These are phyloP conservation scores for Lagenidium sp. DNA, from an alignment of 352 stramenopile genomes.

Conservation along the genomic window DNA sequence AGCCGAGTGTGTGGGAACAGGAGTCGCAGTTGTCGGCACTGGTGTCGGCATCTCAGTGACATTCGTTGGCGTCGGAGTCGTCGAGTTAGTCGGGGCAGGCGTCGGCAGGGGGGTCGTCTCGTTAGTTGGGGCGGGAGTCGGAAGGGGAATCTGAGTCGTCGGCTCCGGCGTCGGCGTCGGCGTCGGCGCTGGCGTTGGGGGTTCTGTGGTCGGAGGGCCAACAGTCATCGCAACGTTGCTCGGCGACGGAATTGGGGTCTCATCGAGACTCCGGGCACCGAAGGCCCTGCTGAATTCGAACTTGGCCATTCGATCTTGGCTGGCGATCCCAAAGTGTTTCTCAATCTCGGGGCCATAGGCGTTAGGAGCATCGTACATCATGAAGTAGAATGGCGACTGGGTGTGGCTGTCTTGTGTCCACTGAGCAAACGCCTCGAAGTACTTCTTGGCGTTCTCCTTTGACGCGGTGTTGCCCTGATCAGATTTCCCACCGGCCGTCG, in stretches of 20 bases:
- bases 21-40: background rate
- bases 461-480: conserved; percentile 23
- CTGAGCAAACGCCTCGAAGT: conserved; percentile 25
- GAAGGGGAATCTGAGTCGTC: background rate
- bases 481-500: conserved; percentile 2
- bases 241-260: no score
- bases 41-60: background rate
- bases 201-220: no score
- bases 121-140: background rate
- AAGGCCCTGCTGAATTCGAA: background rate
- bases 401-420: conserved; percentile 18
- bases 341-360: conserved; percentile 28
- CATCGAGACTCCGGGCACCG: no score
- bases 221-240: no score
- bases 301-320: conserved; percentile 2
- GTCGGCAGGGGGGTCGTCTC: background rate
- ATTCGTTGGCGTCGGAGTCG: background rate
- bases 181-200: no score
- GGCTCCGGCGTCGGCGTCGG: conserved; percentile 2
- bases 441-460: conserved; percentile 25
- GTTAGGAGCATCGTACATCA: conserved; percentile 47
- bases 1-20: background rate
- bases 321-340: conserved; percentile 37
- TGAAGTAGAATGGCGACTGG: conserved; percentile 40
- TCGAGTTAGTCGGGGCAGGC: conserved; percentile 1